These are phyloP conservation scores for Choiromyces venosus DNA, from an alignment of 495 filamentous ascomycete genomes.

Conservation along the genomic window DNA sequence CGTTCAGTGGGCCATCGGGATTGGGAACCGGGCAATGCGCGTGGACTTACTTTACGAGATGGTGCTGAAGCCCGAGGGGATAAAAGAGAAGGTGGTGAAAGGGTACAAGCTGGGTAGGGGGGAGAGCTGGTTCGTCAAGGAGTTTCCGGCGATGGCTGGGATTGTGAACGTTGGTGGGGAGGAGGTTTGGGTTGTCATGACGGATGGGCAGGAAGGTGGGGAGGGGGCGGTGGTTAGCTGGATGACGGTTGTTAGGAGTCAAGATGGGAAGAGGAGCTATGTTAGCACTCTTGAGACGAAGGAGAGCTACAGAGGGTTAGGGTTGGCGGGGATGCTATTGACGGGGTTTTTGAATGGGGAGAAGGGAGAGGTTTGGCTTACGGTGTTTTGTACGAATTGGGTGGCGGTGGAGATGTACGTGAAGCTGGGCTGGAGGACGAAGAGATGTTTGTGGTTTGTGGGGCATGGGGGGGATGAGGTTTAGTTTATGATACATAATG, in stretches of 20 bases:
- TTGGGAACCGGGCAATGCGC: neutral
- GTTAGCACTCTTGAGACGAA: conserved; percentile 22
- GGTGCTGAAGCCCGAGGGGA: conserved; percentile 2
- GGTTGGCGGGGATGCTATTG: conserved; percentile 18
- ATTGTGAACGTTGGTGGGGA: conserved; percentile 15
- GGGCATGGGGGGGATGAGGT: neutral
- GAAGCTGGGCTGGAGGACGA: conserved; percentile 20
- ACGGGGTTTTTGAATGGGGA: conserved; percentile 8
- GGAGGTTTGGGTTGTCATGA: conserved; percentile 12
- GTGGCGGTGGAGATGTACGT: conserved; percentile 27
- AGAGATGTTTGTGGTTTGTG: conserved; percentile 27
- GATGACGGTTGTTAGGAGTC: conserved; percentile 13
- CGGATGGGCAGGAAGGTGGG: conserved; percentile 7
- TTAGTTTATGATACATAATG: neutral
- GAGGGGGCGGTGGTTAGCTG: conserved; percentile 10
- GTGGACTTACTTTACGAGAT: conserved; percentile 25
- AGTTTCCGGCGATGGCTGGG: conserved; percentile 8
- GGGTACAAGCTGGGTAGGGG: conserved; percentile 6
- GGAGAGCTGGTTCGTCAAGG: conserved; percentile 14
- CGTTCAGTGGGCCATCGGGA: conserved; percentile 6
- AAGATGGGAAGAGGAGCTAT: conserved; percentile 15
- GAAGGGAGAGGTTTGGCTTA: conserved; percentile 26
- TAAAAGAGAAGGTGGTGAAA: conserved; percentile 5
- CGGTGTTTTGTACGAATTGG: conserved; percentile 29
- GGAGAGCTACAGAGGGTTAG: conserved; percentile 8